Base-by-base conservation (phyloP, 106 monocot genomes). In the Alisma plantagoaquatica region DNA sequence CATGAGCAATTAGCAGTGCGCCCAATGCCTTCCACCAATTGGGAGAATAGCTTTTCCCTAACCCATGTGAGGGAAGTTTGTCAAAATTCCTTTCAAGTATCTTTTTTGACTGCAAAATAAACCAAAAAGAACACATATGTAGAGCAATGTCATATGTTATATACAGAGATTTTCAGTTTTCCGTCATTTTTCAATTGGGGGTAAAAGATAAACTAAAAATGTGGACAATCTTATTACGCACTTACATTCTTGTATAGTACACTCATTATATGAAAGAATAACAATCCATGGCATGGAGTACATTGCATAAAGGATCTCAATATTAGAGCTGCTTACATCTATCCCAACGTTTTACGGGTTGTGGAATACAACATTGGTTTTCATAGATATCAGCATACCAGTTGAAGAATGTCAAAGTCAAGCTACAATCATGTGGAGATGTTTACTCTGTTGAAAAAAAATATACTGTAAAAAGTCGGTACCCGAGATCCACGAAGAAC, bases 1-100 rank as follows among this genome's bases (percentile, higher is more conserved):
- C 98, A 70, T 90, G 57, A 55, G 72, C 30, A 66, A 82, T 66
- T 55, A 98, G 70, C 32, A 76, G 69, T 17, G 61, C 76, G 64
- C 66, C 89, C 59, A 98, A 72, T 66, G 85, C 75, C 71, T 98
- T 98, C 90, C 98, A 98, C 98, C 98, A 98, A 70, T 30, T 79
- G 4, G 78, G 8, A 35, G 98, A 75, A 68, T 79, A 62, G 41
- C 75, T 67, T 82, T 74, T 98, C 45, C 98, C 98, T 27, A 79
- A 67, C 2, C 98, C 89, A 76, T 98, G 79, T 29, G 70, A 27
- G 54, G 81, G 76, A 57, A 98, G 78, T 63, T 85, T 79, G 32
- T 98, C 98, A 71, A 75, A 98, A 46, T 82, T 72, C 60, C 69
- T 69, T 15, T 77, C 79, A 28, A 78, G 31, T 21, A 98, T 79